Conservation (phyloP, 2,329 filamentous ascomycete species). For the Cytospora piceicola region DNA sequence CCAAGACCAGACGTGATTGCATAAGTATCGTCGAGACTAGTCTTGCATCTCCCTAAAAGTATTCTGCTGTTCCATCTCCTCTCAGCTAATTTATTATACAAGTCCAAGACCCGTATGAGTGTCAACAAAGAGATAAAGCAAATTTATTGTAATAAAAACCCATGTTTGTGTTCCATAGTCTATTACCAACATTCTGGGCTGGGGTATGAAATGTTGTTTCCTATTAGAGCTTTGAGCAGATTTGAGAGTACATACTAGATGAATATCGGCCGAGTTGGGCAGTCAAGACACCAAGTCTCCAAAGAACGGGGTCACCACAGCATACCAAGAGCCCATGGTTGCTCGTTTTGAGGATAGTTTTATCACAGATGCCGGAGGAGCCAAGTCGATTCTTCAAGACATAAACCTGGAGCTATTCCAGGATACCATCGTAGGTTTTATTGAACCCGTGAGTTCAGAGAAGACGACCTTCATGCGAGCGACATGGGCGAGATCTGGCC, state of each 20-base stretch:
- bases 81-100: too few relatives aligned
- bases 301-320: too few relatives aligned
- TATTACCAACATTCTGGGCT: too few relatives aligned
- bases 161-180: too few relatives aligned
- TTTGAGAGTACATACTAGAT: constrained; percentile 41
- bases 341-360: constrained; percentile 26
- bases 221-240: constrained; percentile 43
- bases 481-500: constrained; percentile 39
- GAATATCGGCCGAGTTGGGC: not conserved
- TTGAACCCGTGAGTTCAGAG: constrained; percentile 38
- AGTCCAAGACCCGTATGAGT: too few relatives aligned
- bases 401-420: constrained; percentile 34
- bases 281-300: not conserved
- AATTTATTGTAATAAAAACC: too few relatives aligned
- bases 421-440: constrained; percentile 36
- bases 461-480: constrained; percentile 39
- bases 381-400: constrained; percentile 32
- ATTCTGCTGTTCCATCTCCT: too few relatives aligned
- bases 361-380: constrained; percentile 17
- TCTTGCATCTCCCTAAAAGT: too few relatives aligned
- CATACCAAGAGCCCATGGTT: not conserved
- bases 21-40: too few relatives aligned
- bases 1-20: too few relatives aligned
- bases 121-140: too few relatives aligned
- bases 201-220: too few relatives aligned